Base-by-base conservation (phyloP, 331 rosid species). In the Ulmus americana region DNA sequence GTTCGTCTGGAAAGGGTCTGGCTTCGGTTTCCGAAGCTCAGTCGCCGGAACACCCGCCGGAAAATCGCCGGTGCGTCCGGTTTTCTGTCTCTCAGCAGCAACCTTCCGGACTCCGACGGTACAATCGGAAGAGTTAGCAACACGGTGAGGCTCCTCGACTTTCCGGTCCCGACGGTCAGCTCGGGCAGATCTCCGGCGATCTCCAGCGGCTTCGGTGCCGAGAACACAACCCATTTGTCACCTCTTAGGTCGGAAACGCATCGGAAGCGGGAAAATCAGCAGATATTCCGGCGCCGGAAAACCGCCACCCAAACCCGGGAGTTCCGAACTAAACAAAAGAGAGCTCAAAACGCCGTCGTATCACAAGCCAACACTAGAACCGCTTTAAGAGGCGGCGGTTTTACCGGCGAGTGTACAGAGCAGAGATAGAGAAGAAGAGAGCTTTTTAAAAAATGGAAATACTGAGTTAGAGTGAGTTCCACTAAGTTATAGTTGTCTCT, bases 161-260 rank as follows among this genome's bases (percentile, higher is more conserved):
- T 55, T 73, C 56, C 83, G 81, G 45, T 77, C 69, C 39, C 79
- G 76, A 14, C 43, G 14, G 45, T 16, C 64, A 45, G 60, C 77
- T 42, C 79, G 81, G 72, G 67, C 49, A 10, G 67, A 18, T 40
- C 63, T 45, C 42, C 77, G 59, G 14, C 61, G 66, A 42, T 14
- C 68, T 6, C 45, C 64, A 41, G 49, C 64, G 3, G 70, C 68
- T 13, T 74, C 76, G 67, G 67, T 74, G 72, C 95, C 89, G 62
- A 89, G 82, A 76, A 85, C 85, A 81, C 99, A 94, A 66, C 99
- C 97, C 99, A 94, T 94, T 74, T 77, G 12, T 77, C 79, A 84
- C 61, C 69, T 54, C 65, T 48, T 59, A 28, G 68, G 87, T 84
- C 77, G 71, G 76, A 70, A 61, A 16, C 14, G 49, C 55, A 63